These are phyloP conservation scores for Penicillium desertorum DNA, from an alignment of 495 filamentous ascomycete genomes.

Conservation along the genomic window DNA sequence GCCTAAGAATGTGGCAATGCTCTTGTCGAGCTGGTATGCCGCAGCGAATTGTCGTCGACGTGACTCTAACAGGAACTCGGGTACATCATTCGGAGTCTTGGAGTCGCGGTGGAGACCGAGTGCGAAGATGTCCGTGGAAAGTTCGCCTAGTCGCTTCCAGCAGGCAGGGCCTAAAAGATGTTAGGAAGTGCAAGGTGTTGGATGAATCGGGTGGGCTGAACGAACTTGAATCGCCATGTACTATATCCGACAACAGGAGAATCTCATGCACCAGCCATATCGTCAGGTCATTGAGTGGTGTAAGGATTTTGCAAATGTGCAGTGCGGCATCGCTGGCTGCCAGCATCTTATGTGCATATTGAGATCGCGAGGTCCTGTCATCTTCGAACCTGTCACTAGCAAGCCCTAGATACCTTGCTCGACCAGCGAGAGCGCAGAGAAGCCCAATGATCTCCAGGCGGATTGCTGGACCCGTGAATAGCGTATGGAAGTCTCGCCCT, in stretches of 20 bases:
- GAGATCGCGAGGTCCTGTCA: conserved; percentile 4
- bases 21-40: conserved; percentile 52
- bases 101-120: conserved; percentile 55
- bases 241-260: conserved; percentile 23
- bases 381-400: conserved; percentile 17
- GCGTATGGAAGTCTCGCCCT: conserved; percentile 25
- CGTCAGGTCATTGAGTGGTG: conserved; percentile 34
- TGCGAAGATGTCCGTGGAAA: conserved; percentile 45
- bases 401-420: conserved; percentile 28
- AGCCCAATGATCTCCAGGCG: conserved; percentile 37
- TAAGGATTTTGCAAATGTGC: conserved; percentile 33
- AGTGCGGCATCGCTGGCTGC: conserved; percentile 27
- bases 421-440: conserved; percentile 31
- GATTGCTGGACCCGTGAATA: conserved; percentile 26
- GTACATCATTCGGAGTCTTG: conserved; percentile 30
- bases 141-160: conserved; percentile 35
- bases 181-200: conserved; percentile 3
- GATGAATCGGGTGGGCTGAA: neutral
- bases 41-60: conserved; percentile 51
- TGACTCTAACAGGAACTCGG: conserved; percentile 46
- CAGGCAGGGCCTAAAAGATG: conserved; percentile 21
- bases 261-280: conserved; percentile 37
- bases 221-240: conserved; percentile 35
- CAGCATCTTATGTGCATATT: conserved; percentile 32
- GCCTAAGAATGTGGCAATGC: conserved; percentile 51